Conservation (phyloP, 139 green algal genomes). For the Chloropicon primus region DNA sequence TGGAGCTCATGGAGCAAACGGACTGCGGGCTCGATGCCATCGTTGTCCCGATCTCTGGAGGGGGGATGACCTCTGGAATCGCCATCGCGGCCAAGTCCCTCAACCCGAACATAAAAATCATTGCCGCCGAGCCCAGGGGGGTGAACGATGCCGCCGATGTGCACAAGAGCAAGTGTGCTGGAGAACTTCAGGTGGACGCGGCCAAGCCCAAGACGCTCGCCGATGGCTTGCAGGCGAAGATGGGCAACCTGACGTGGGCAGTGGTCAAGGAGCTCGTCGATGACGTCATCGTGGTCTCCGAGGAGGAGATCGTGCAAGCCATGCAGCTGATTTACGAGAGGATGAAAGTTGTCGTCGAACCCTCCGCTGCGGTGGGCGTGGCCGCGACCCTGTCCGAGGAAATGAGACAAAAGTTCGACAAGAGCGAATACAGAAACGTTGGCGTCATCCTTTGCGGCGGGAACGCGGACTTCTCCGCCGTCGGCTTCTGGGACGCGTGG, state of each 20-base stretch:
- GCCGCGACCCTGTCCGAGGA: conserved; percentile 40
- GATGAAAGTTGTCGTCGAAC: conserved; percentile 72
- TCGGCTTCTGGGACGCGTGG: background rate
- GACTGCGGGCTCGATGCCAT: conserved; percentile 41
- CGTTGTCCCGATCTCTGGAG: conserved; percentile 61
- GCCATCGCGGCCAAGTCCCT: conserved; percentile 53
- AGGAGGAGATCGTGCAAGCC: conserved; percentile 58
- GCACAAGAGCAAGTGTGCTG: conserved; percentile 25
- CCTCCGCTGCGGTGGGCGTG: conserved; percentile 54
- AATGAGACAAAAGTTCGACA: conserved; percentile 2
- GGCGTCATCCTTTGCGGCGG: conserved; percentile 66
- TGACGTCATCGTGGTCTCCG: conserved; percentile 39
- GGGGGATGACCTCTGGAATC: conserved; percentile 64
- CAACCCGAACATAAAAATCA: conserved; percentile 32
- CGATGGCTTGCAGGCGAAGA: conserved; percentile 46
- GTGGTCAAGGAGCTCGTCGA: conserved; percentile 58
- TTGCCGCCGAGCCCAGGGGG: conserved; percentile 48
- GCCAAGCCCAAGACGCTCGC: conserved; percentile 54
- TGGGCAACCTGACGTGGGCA: conserved; percentile 63
- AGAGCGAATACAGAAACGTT: conserved; percentile 21
- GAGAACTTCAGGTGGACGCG: conserved; percentile 26
- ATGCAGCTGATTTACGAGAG: conserved; percentile 61
- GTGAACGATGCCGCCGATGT: conserved; percentile 31
- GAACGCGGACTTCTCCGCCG: conserved; percentile 46
- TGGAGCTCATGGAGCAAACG: conserved; percentile 73